These are phyloP conservation scores for Herpotrichia juniperi DNA, from an alignment of 2,329 filamentous ascomycete species.

Conservation along the genomic window DNA sequence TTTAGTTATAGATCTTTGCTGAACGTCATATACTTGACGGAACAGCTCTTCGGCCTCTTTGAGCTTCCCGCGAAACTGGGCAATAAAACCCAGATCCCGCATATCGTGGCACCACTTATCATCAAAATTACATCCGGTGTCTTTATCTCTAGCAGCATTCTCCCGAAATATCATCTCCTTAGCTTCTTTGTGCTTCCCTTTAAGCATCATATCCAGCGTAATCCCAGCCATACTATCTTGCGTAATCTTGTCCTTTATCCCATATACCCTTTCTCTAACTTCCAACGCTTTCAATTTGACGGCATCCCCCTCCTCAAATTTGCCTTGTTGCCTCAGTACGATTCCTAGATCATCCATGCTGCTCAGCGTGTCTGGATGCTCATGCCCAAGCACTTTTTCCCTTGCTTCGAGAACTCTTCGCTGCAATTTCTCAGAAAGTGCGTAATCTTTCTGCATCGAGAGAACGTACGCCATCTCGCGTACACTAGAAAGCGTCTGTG, in stretches of 20 bases:
- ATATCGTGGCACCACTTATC: no score
- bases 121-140: slow-evolving; percentile 5
- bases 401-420: not conserved
- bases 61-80: not conserved
- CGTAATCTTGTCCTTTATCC: no score
- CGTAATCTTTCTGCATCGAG: not conserved
- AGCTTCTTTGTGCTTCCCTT: no score
- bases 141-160: no score
- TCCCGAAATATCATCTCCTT: no score
- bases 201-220: no score
- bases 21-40: not conserved
- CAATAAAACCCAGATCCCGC: not conserved
- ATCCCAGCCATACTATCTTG: no score
- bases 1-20: not conserved
- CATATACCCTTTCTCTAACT: not conserved
- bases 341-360: not conserved
- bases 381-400: not conserved
- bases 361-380: not conserved
- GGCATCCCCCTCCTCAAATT: not conserved
- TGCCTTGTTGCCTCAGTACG: not conserved
- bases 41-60: slow-evolving; percentile 2
- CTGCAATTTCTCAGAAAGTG: not conserved
- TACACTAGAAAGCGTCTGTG: not conserved
- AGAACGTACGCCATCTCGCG: not conserved
- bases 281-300: not conserved